These are phyloP conservation scores for Fomitopsis palustris DNA, from an alignment of 1,284 basidiomycete species.

Conservation along the genomic window DNA sequence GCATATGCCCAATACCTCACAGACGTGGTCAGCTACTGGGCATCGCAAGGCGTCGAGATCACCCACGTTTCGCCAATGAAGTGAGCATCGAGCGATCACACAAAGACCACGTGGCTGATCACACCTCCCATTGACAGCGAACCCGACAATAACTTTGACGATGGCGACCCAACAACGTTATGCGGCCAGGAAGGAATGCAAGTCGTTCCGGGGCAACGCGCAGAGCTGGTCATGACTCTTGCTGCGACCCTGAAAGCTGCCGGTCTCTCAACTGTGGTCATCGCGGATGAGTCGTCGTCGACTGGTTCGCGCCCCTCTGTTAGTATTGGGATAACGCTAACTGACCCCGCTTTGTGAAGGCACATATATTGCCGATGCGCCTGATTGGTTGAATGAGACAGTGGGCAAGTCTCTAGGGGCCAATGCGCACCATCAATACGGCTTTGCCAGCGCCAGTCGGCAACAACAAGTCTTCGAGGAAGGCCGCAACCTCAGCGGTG, in stretches of 20 bases:
- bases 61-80: slow-evolving; percentile 29
- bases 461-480: slow-evolving; percentile 14
- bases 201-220: slow-evolving; percentile 25
- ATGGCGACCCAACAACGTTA: neutral
- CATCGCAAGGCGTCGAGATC: slow-evolving; percentile 20
- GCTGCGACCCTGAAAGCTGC: slow-evolving; percentile 15
- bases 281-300: slow-evolving; percentile 22
- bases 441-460: slow-evolving; percentile 16
- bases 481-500: slow-evolving; percentile 18
- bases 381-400: slow-evolving; percentile 19
- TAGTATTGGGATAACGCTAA: neutral
- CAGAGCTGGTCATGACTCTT: slow-evolving; percentile 22
- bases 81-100: neutral
- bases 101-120: neutral
- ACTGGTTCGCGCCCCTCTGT: neutral
- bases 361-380: slow-evolving; percentile 23
- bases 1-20: slow-evolving; percentile 25
- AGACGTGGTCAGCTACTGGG: slow-evolving; percentile 26
- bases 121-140: neutral
- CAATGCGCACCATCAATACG: slow-evolving; percentile 25
- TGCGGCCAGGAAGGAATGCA: slow-evolving; percentile 32
- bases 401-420: slow-evolving; percentile 18
- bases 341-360: slow-evolving; percentile 2
- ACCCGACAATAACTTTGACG: slow-evolving; percentile 4
- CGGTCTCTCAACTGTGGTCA: slow-evolving; percentile 16